Evolutionary conservation across 768 basidiomycete genomes (phyloP).

Genomic region (Panellus pusillus): DNA sequence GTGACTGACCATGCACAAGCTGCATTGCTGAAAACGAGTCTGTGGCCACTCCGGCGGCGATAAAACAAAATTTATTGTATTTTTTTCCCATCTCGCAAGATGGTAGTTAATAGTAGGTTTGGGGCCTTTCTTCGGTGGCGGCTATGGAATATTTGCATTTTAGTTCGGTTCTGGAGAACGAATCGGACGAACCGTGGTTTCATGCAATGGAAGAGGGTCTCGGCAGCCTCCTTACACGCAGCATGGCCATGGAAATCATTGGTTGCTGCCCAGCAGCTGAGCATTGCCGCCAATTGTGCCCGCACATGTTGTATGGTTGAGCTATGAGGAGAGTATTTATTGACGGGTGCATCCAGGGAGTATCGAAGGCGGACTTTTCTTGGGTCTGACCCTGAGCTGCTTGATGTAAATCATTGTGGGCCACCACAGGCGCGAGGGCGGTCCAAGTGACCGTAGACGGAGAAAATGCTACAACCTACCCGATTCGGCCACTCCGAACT

Average conservation of each 20-base stretch:
- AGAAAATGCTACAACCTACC: background rate
- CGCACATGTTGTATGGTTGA: conserved; percentile 55
- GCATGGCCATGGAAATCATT: conserved; percentile 56
- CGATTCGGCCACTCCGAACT: conserved; percentile 5
- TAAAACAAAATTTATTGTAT: conserved; percentile 52
- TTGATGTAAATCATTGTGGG: conserved; percentile 64
- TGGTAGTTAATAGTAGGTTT: conserved; percentile 88
- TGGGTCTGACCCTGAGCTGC: conserved; percentile 77
- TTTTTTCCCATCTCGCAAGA: conserved; percentile 73
- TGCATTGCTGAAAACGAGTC: conserved; percentile 1
- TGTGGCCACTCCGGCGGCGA: background rate
- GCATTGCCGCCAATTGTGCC: conserved; percentile 73
- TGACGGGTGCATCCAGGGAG: background rate
- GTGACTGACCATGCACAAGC: background rate
- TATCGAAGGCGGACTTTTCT: conserved; percentile 54
- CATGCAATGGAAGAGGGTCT: conserved; percentile 79
- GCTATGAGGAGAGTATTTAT: conserved; percentile 31
- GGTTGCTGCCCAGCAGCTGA: conserved; percentile 84
- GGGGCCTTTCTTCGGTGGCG: conserved; percentile 64
- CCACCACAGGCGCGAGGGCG: conserved; percentile 2
- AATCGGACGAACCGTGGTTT: conserved; percentile 64
- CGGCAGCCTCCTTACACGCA: conserved; percentile 58
- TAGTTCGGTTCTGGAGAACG: background rate
- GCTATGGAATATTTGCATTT: conserved; percentile 40
- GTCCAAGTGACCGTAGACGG: background rate